Evolutionary conservation across 2,329 filamentous ascomycete species (phyloP).

Genomic region (Uncinocarpus reesii): DNA sequence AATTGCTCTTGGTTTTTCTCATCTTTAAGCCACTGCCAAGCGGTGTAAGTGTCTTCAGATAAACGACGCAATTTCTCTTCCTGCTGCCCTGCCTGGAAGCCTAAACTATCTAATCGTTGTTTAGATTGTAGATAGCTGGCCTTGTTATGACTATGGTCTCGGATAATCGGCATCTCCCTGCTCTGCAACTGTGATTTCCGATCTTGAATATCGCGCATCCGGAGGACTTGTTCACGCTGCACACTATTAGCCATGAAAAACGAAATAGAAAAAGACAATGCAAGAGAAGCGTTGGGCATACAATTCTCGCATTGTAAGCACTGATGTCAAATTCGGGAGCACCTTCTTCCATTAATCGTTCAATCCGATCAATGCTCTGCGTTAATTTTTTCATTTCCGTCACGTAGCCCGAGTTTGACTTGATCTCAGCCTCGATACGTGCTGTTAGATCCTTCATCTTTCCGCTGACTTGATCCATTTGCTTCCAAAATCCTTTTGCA

Average conservation of each 20-base stretch:
- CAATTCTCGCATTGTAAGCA: constrained; percentile 63
- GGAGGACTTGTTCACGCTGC: constrained; percentile 48
- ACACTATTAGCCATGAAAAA: constrained; percentile 20
- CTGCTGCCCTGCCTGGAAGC: constrained; percentile 67
- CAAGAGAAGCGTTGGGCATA: constrained; percentile 33
- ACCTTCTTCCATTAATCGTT: constrained; percentile 51
- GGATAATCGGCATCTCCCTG: constrained; percentile 25
- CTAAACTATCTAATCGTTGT: constrained; percentile 48
- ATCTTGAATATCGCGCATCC: constrained; percentile 27
- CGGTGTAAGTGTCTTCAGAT: constrained; percentile 55
- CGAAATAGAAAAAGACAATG: constrained; percentile 3
- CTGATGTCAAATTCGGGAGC: constrained; percentile 58
- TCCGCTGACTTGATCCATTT: constrained; percentile 33
- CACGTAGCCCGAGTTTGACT: constrained; percentile 42
- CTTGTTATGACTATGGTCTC: constrained; percentile 9
- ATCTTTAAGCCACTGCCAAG: constrained; percentile 72
- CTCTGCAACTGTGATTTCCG: constrained; percentile 36
- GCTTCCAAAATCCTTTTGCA: constrained; percentile 32
- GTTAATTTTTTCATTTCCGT: constrained; percentile 44
- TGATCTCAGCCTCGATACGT: constrained; percentile 43
- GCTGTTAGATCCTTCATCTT: constrained; percentile 29
- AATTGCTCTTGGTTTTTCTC: constrained; percentile 53
- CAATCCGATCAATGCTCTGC: constrained; percentile 51
- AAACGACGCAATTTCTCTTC: constrained; percentile 52
- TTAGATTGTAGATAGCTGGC: constrained; percentile 33